Base-by-base conservation (phyloP, 2,329 filamentous ascomycete species). In the Aureobasidium sp. region DNA sequence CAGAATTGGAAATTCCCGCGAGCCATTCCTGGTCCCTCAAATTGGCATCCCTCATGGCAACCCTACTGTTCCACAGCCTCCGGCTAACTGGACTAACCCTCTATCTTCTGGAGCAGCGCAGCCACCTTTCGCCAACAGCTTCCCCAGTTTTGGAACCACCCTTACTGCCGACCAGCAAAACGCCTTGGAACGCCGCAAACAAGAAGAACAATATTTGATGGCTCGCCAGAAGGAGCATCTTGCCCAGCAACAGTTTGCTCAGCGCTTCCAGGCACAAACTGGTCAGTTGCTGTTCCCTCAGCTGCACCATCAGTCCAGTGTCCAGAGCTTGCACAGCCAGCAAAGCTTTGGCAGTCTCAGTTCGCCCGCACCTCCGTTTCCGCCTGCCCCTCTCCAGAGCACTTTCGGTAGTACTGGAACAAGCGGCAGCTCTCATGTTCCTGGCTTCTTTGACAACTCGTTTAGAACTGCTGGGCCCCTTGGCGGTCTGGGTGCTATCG, bases 91-190 rank as follows among this genome's bases (percentile, higher is more conserved):
- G 59, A 48, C 53, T 21, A 63, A 59, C n/a, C 62, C 64, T 5
- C 37, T 65, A 2, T 53, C 61, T 42, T 72, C 73, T 64, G 75
- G 69, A 65, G 76, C 71, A 63, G 79, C 75, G 70, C 84, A 86
- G 61, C 94, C 94, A 62, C 95, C 94, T 6, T 90, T 99, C 69
- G 91, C 93, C 7, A 90, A 87, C 60, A 91, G 91, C 57, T 97
- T 99, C 74, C 95, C 94, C 0, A 96, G 90, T 71, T 99, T 97
- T 72, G 94, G 94, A 6, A 91, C 94, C 8, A 99, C 95, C 0
- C 79, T 99, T 67, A 99, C 95, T 9, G 94, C 94, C 0, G 93
- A 97, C 70, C 94, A 99, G 74, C 94, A 99, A 73, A 99, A 99
- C 76, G 96, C 96, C 42, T 79, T 99, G 1, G 94, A 99, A 77